Evolutionary conservation across 345 rosid species (phyloP), one percentile per base, ranked within the genome.

Genomic region (Xanthoceras sorbifolium): DNA sequence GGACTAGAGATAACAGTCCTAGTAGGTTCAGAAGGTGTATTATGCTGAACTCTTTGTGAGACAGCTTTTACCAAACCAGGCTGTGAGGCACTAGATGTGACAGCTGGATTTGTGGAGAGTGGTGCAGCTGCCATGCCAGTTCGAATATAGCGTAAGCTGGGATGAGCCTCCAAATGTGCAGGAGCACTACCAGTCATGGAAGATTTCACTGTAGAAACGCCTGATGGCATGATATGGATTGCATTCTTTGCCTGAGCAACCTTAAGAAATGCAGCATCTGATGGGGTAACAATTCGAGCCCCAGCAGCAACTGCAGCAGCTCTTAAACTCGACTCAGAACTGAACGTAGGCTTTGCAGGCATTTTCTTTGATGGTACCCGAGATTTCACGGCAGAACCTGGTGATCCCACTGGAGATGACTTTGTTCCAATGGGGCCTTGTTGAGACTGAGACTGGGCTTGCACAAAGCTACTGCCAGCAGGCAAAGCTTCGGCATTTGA

Each of bases 231-330:
- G 67, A 86, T 73, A 83, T 77, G 88, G 52, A 85, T 81, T 67
- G 89, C 85, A 74, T 85, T 85, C 71, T 90, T 91, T 15, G 85
- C 85, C 72, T 87, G 93, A 67, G 90, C 86, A 76, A 84, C 87
- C 86, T 86, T 88, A 61, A 86, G 86, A 76, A 85, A 84, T 61
- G 85, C 89, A 64, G 91, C 91, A 73, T 85, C 84, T 69, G 86
- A 82, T 62, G 85, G 82, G 60, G 88, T 79, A 72, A 85, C 90
- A 79, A 89, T 88, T 48, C 93, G 92, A 28, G 93, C 94, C 34
- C 97, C 98, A 17, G 94, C 91, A 79, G 93, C 92, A 59, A 83
- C 91, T 63, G 97, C 92, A 78, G 91, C 86, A 73, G 98, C 98
- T 80, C 88, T 88, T 78, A 88, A 86, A 72, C 85, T 75, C 36